Evolutionary conservation across 2,329 filamentous ascomycete genomes (phyloP).

Genomic region (Aspergillus fumigatus): DNA sequence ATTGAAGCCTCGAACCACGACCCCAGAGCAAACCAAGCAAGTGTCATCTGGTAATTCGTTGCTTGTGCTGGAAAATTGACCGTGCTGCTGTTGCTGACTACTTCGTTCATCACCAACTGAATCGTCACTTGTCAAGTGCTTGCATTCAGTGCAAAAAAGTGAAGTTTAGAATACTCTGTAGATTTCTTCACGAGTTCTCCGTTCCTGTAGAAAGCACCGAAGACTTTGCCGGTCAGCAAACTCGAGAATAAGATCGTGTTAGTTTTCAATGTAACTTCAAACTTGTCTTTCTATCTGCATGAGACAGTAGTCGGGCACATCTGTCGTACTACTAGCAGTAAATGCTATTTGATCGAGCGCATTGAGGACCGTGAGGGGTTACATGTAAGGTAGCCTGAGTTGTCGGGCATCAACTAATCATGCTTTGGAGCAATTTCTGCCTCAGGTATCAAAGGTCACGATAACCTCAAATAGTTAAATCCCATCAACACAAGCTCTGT

Average conservation of each 20-base stretch:
- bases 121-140: neutral
- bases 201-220: neutral
- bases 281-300: neutral
- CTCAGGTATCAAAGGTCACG: too few relatives aligned
- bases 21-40: neutral
- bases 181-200: neutral
- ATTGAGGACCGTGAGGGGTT: neutral
- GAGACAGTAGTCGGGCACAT: neutral
- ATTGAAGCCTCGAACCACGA: neutral
- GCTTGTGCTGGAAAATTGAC: neutral
- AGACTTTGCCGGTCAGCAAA: neutral
- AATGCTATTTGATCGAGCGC: neutral
- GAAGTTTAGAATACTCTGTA: neutral
- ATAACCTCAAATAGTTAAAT: neutral
- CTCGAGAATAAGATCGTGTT: neutral
- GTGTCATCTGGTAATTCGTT: neutral
- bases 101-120: neutral
- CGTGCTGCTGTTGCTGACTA: neutral
- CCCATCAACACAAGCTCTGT: too few relatives aligned
- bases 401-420: neutral
- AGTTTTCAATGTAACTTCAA: neutral
- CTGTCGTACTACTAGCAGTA: neutral
- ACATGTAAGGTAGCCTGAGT: neutral
- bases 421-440: too few relatives aligned
- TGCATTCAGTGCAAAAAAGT: too few relatives aligned